Evolutionary conservation across 75 land plant species (phyloP).

Genomic region (Cupressus sempervirens): DNA sequence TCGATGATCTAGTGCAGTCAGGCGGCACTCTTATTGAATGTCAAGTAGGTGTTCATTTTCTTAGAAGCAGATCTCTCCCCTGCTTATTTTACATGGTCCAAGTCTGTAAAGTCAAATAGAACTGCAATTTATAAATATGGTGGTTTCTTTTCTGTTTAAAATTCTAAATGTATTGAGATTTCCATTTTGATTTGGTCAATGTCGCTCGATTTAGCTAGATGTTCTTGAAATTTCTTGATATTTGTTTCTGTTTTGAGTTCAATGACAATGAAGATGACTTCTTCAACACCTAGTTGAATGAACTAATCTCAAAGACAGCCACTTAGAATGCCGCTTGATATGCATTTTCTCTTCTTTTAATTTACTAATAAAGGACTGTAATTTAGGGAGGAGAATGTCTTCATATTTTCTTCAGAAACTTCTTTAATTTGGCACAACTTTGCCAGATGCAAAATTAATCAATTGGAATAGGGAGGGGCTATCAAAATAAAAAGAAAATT

Average conservation of each 20-base stretch:
- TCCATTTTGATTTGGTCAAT: neutral
- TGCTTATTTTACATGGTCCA: neutral
- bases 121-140: neutral
- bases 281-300: neutral
- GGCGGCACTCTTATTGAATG: conserved; percentile 90
- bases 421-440: neutral
- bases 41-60: conserved; percentile 42
- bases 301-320: neutral
- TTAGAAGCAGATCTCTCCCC: neutral
- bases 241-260: neutral
- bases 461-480: neutral
- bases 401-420: neutral
- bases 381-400: neutral
- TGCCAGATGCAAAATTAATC: neutral
- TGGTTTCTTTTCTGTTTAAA: neutral
- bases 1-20: conserved; percentile 89
- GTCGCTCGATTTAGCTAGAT: neutral
- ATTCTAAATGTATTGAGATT: neutral
- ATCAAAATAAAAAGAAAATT: neutral
- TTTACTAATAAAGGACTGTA: neutral
- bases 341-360: neutral
- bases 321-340: neutral
- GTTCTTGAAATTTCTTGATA: neutral
- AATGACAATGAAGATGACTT: neutral
- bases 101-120: neutral